phyloP scores from a whole-genome alignment of 2,329 filamentous ascomycete species.

The Diplocarpon rosae region DNA sequence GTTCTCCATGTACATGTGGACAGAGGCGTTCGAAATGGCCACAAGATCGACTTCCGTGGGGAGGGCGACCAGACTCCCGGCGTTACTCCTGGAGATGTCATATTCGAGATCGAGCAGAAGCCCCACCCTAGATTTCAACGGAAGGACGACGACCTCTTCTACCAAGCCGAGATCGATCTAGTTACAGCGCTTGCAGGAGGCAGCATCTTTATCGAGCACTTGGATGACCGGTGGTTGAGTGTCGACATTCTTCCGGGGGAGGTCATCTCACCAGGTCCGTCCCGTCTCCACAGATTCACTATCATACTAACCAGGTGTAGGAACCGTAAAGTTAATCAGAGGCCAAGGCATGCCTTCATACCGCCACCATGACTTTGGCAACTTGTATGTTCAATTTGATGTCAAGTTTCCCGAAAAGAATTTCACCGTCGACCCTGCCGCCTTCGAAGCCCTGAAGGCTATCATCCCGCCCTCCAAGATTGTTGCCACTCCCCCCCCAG shows the following conservation, averaged over 20 bases:
- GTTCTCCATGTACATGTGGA: conserved; percentile 97
- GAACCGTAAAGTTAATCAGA: conserved; percentile 83
- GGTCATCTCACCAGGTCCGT: conserved; percentile 80
- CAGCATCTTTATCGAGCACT: conserved; percentile 84
- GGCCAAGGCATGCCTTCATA: conserved; percentile 96
- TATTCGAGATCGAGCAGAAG: conserved; percentile 99
- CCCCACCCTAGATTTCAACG: conserved; percentile 92
- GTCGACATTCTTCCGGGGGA: conserved; percentile 90
- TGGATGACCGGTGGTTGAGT: conserved; percentile 93
- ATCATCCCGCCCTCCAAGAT: conserved; percentile 64
- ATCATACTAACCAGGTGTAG: conserved; percentile 36
- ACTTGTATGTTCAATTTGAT: conserved; percentile 94
- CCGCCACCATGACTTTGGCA: conserved; percentile 89
- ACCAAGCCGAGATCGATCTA: conserved; percentile 89
- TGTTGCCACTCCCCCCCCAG: conserved; percentile 55
- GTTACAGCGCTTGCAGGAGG: conserved; percentile 90
- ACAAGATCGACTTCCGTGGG: conserved; percentile 93
- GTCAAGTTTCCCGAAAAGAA: conserved; percentile 89
- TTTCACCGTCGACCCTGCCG: conserved; percentile 53
- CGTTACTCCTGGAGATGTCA: conserved; percentile 86
- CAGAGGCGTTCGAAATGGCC: conserved; percentile 82
- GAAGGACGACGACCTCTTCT: conserved; percentile 92
- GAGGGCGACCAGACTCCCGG: conserved; percentile 95
- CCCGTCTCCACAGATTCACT: background rate
- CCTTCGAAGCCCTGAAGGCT: conserved; percentile 69